Base-by-base conservation (phyloP, 2,329 filamentous ascomycete genomes). In the Colletotrichum acutatum region DNA sequence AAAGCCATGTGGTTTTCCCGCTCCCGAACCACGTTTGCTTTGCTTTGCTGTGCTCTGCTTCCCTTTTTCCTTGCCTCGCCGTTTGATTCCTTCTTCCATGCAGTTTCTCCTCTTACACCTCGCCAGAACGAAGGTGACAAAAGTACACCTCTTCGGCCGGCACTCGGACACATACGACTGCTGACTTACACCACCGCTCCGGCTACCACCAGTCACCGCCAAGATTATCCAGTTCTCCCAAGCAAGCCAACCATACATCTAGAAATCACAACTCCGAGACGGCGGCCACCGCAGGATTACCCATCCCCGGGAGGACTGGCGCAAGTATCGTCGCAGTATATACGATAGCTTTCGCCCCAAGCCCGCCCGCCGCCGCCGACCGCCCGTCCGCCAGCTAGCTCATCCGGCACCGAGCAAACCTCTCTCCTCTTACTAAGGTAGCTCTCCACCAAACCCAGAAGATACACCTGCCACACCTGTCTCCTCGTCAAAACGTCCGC, bases 161-260 rank as follows among this genome's bases (percentile, higher is more conserved):
- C 65, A 32, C 58, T 72, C 53, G 65, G 65, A 46, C 37, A 68
- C 58, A 59, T 37, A 49, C 58, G n/a, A n/a, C n/a, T n/a, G n/a
- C n/a, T n/a, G n/a, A 26, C 26, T 62, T 14, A n/a, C 32, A 22
- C 14, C 52, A n/a, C 4, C 42, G 6, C 7, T 49, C 42, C 42
- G 19, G 7, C 26, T 57, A 37, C 22, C 58, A 59, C 53, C 64
- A 26, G 58, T 28, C 30, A 42, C 65, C 54, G 53, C 65, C 64
- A 63, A 68, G 37, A 56, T 46, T 28, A 49, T 49, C 19, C 42
- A 49, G 16, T 52, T 19, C 32, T 11, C n/a, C n/a, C 26, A 42
- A 19, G 42, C 16, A 12, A n/a, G 42, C 42, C 46, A 63, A 53
- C 46, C 60, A 63, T 53, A 63, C 16, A 63, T 32, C 42, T 62